These are phyloP conservation scores for Asterophora lycoperdoides DNA, from an alignment of 768 basidiomycete genomes.

Conservation along the genomic window DNA sequence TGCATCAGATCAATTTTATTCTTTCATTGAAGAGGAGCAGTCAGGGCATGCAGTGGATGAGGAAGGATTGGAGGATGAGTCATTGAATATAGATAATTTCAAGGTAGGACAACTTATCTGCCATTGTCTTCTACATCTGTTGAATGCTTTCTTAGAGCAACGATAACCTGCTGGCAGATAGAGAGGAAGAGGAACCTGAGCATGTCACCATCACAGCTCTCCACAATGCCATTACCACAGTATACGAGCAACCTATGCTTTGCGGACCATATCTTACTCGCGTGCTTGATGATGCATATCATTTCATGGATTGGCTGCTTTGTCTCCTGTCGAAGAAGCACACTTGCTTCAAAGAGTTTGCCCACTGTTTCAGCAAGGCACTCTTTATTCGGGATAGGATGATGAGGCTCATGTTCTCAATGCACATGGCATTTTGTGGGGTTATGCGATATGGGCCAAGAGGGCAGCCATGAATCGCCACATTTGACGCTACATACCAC, in stretches of 20 bases:
- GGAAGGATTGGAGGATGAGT: too few relatives aligned
- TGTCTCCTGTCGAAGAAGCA: background rate
- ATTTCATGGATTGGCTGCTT: background rate
- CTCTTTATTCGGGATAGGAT: background rate
- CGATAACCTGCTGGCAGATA: too few relatives aligned
- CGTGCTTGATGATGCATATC: constrained; percentile 1
- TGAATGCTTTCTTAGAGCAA: too few relatives aligned
- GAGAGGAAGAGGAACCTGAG: too few relatives aligned
- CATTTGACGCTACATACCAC: background rate
- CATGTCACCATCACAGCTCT: too few relatives aligned
- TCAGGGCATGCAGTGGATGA: too few relatives aligned
- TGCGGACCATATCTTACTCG: background rate
- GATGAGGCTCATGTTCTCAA: constrained; percentile 1
- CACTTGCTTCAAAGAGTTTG: constrained; percentile 4
- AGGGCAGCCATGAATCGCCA: background rate
- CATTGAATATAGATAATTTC: too few relatives aligned
- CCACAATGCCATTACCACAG: too few relatives aligned
- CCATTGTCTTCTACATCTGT: too few relatives aligned
- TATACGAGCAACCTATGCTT: background rate
- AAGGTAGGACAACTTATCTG: too few relatives aligned
- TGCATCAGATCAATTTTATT: too few relatives aligned
- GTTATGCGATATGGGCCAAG: background rate
- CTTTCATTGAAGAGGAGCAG: too few relatives aligned
- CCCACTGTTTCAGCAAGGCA: background rate
- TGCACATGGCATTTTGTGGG: background rate